Conservation (phyloP, 768 basidiomycete species). For the Lactarius sanguifluus region DNA sequence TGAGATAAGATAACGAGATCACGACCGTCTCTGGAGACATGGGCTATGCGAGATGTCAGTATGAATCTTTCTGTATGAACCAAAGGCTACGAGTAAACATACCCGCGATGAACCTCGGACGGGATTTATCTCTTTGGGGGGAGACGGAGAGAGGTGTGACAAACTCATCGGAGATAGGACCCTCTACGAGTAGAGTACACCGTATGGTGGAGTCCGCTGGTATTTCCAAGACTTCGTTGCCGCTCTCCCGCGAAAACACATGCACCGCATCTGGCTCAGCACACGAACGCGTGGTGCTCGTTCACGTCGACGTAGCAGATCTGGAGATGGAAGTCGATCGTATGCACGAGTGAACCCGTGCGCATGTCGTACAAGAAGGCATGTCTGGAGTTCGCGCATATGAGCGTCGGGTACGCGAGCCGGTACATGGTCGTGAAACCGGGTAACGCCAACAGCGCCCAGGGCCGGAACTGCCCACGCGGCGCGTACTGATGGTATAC, state of each 20-base stretch:
- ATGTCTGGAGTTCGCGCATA: slow-evolving; percentile 45
- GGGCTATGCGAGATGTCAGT: slow-evolving; percentile 32
- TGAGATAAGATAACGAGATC: slow-evolving; percentile 36
- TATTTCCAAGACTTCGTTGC: slow-evolving; percentile 43
- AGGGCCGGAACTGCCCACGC: slow-evolving; percentile 60
- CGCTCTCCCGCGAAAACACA: slow-evolving; percentile 34
- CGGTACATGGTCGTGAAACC: slow-evolving; percentile 52
- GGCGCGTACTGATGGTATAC: slow-evolving; percentile 20
- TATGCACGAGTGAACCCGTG: slow-evolving; percentile 47
- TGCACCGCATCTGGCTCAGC: slow-evolving; percentile 27
- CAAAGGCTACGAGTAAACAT: neutral
- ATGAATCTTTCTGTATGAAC: neutral
- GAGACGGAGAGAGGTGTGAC: neutral
- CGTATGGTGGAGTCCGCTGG: slow-evolving; percentile 38
- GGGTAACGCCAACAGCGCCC: slow-evolving; percentile 55
- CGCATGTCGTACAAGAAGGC: slow-evolving; percentile 68
- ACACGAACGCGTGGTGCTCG: slow-evolving; percentile 57
- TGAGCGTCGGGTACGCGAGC: slow-evolving; percentile 63
- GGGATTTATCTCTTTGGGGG: neutral
- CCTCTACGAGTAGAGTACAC: neutral
- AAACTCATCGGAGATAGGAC: slow-evolving; percentile 1
- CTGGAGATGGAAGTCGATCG: slow-evolving; percentile 43
- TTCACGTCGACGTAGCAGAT: slow-evolving; percentile 64
- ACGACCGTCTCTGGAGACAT: slow-evolving; percentile 40
- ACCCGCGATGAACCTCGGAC: slow-evolving; percentile 16